phyloP scores from a whole-genome alignment of 768 basidiomycete genomes.

The Phanerodontia chrysosporium region DNA sequence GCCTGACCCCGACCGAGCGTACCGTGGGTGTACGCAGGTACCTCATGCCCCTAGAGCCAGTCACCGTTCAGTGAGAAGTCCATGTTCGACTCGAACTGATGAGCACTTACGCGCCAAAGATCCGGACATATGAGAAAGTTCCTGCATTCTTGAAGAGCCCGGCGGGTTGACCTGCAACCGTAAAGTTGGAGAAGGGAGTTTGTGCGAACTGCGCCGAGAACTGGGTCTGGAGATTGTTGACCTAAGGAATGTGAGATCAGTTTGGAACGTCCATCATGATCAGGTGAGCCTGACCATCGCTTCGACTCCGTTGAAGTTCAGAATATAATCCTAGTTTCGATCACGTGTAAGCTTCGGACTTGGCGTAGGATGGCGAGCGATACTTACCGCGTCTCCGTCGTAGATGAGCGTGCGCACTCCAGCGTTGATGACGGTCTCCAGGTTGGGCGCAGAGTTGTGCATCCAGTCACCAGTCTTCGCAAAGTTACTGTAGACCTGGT shows the following conservation, averaged over 20 bases:
- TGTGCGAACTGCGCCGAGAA: conserved; percentile 38
- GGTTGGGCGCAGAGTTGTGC: conserved; percentile 38
- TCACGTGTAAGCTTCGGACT: background rate
- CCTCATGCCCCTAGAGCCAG: conserved; percentile 29
- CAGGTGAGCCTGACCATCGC: conserved; percentile 39
- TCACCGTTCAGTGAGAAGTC: no score
- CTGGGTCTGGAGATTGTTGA: conserved; percentile 43
- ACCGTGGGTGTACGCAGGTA: conserved; percentile 25
- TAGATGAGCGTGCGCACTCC: conserved; percentile 53
- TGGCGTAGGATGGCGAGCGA: background rate
- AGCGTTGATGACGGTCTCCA: conserved; percentile 56
- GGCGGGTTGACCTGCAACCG: conserved; percentile 43
- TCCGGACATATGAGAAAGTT: conserved; percentile 50
- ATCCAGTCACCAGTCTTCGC: conserved; percentile 56
- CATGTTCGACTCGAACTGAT: background rate
- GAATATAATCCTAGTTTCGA: conserved; percentile 38
- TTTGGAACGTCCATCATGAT: background rate
- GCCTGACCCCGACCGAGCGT: conserved; percentile 19
- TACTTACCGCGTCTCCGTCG: conserved; percentile 51
- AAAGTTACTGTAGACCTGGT: conserved; percentile 43
- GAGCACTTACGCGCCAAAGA: conserved; percentile 32
- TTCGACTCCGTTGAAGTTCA: conserved; percentile 54
- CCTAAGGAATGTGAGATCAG: conserved; percentile 24
- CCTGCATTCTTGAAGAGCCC: conserved; percentile 60
- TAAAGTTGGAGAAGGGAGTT: conserved; percentile 44